These are phyloP conservation scores for Fusarium praegraminearum DNA, from an alignment of 2,329 filamentous ascomycete genomes.

Conservation along the genomic window DNA sequence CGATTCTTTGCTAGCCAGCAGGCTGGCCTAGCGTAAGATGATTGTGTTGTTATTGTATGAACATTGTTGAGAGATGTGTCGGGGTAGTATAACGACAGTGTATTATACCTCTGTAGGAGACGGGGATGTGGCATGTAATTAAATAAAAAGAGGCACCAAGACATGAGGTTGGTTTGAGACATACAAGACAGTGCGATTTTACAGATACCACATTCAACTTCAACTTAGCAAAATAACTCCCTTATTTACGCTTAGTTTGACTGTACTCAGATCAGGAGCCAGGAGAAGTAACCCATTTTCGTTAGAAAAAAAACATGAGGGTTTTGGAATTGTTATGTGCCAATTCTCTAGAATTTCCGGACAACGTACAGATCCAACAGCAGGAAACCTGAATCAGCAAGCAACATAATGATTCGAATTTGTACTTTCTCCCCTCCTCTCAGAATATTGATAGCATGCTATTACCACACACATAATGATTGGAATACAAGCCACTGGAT, in stretches of 20 bases:
- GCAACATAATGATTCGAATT: not conserved
- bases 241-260: not conserved
- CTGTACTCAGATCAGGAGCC: not conserved
- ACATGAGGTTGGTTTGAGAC: not conserved
- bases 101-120: conserved; percentile 34
- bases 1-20: conserved; percentile 69
- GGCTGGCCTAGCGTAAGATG: conserved; percentile 38
- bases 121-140: conserved; percentile 22
- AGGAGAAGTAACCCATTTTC: too few relatives aligned
- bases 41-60: not conserved
- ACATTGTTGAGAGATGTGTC: not conserved
- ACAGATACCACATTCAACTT: conserved; percentile 23
- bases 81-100: conserved; percentile 14
- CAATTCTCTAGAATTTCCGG: not conserved
- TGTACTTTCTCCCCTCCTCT: too few relatives aligned
- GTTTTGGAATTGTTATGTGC: too few relatives aligned
- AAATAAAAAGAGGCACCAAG: conserved; percentile 24
- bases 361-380: not conserved
- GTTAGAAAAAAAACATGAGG: too few relatives aligned
- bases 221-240: not conserved
- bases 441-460: too few relatives aligned
- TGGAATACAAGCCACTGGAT: too few relatives aligned
- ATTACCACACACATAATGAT: too few relatives aligned
- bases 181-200: not conserved
- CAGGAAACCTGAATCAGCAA: not conserved